Percentiles rank a stretch among this genome's conserved stretches.
Evolutionary conservation across 768 basidiomycete species (phyloP).

Genomic region (Sistotremastrum niveocremeum): DNA sequence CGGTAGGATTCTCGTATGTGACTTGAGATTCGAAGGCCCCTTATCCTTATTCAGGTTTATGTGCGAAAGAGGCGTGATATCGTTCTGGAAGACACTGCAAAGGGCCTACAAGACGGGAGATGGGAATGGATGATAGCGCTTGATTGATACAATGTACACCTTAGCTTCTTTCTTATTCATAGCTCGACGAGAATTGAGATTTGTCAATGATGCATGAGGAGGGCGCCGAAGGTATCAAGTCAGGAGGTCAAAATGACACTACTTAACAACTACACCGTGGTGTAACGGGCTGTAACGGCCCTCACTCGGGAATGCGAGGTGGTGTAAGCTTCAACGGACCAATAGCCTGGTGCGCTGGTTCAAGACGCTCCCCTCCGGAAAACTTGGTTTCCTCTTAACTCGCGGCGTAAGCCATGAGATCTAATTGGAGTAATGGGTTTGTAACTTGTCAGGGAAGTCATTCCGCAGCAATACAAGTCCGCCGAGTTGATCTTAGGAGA

Average conservation of each 20-base stretch:
- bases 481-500: conserved; percentile 6
- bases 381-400: conserved; percentile 1
- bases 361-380: conserved; percentile 5
- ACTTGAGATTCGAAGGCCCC: not conserved
- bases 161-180: too few species aligned
- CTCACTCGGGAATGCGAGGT: conserved; percentile 5
- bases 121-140: conserved; percentile 7
- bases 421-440: not conserved
- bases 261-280: too few species aligned
- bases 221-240: too few species aligned
- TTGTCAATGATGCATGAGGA: too few species aligned
- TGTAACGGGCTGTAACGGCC: conserved; percentile 5
- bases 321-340: conserved; percentile 6
- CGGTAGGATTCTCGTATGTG: not conserved
- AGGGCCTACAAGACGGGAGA: conserved; percentile 5
- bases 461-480: conserved; percentile 2
- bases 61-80: conserved; percentile 7
- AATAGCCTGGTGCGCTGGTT: conserved; percentile 1
- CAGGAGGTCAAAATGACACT: too few species aligned
- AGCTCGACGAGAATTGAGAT: too few species aligned
- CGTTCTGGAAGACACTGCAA: conserved; percentile 5
- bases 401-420: not conserved
- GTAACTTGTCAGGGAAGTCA: conserved; percentile 4
- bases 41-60: conserved; percentile 6
- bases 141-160: not conserved